Conservation (phyloP, 2,329 filamentous ascomycete genomes). For the Cercospora sojina region DNA sequence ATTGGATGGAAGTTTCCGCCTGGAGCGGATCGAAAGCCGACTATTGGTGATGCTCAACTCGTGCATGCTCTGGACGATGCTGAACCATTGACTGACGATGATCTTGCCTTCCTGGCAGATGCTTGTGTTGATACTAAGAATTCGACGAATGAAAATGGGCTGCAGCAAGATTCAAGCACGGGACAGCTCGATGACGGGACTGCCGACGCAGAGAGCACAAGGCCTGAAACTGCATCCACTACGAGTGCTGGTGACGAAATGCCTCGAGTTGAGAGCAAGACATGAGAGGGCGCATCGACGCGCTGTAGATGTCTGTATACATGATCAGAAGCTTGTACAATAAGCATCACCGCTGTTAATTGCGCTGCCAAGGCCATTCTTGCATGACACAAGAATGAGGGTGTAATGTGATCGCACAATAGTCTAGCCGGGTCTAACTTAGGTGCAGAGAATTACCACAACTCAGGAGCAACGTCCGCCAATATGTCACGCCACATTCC, state of each 20-base stretch:
- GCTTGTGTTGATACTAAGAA: not conserved
- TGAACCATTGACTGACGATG: not conserved
- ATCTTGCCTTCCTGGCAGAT: not conserved
- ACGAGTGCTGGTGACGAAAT: not conserved
- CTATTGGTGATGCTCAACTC: not conserved
- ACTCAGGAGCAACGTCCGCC: conserved; percentile 10
- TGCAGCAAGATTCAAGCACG: not conserved
- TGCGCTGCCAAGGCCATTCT: not conserved
- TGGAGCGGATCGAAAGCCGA: not conserved
- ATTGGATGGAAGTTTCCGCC: conserved; percentile 10
- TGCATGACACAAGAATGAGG: not conserved
- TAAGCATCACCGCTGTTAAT: not conserved
- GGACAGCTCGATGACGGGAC: not conserved
- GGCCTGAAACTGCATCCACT: not conserved
- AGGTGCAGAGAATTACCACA: not conserved
- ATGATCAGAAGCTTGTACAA: not conserved
- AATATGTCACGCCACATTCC: conserved; percentile 18
- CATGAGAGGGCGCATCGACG: not conserved
- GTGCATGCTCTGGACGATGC: not conserved
- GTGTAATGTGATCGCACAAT: not conserved
- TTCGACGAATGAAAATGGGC: not conserved
- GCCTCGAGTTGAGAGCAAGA: not conserved
- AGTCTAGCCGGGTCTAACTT: not conserved
- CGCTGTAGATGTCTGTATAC: not conserved
- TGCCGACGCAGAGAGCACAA: not conserved